phyloP scores from a whole-genome alignment of 169 alveolate genomes.

The Eimeria falciformis region DNA sequence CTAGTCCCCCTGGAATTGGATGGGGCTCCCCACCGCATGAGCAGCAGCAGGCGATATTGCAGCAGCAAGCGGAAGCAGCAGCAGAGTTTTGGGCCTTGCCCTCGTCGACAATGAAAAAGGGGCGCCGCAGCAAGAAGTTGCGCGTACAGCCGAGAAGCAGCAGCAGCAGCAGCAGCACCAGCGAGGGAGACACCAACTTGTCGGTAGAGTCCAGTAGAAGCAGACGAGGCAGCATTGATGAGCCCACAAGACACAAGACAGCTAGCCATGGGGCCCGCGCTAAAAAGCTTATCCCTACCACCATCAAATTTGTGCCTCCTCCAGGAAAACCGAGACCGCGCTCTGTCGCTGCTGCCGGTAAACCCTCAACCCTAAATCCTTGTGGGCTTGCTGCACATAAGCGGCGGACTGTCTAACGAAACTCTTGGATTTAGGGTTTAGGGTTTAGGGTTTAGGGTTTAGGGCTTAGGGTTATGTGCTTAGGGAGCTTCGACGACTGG shows the following conservation, averaged over 20 bases:
- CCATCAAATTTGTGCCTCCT: slow-evolving; percentile 75
- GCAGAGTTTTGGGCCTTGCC: slow-evolving; percentile 43
- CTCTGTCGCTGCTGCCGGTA: slow-evolving; percentile 76
- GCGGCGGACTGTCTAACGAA: background rate
- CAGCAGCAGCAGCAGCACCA: slow-evolving; percentile 40
- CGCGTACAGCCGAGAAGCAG: background rate
- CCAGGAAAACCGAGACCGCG: slow-evolving; percentile 79
- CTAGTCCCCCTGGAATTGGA: slow-evolving; percentile 26
- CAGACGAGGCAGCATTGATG: background rate
- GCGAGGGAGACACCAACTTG: background rate
- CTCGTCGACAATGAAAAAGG: slow-evolving; percentile 19
- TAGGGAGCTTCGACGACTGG: slow-evolving; percentile 92
- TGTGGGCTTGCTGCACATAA: background rate
- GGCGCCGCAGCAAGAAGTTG: background rate
- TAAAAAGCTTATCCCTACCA: slow-evolving; percentile 68
- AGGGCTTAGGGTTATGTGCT: slow-evolving; percentile 3
- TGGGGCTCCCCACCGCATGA: slow-evolving; percentile 14
- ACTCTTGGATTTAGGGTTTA: background rate
- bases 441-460: background rate
- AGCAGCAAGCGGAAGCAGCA: slow-evolving; percentile 57
- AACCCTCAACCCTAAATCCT: background rate
- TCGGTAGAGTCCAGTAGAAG: background rate
- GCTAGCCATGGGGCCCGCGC: slow-evolving; percentile 11
- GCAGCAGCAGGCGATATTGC: slow-evolving; percentile 26
- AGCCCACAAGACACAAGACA: background rate